A percentile compares a stretch with the other conserved stretches of the same genome.
phyloP scores from a whole-genome alignment of 176 grass and related monocot species.

The Dendrocalamus sinicus region DNA sequence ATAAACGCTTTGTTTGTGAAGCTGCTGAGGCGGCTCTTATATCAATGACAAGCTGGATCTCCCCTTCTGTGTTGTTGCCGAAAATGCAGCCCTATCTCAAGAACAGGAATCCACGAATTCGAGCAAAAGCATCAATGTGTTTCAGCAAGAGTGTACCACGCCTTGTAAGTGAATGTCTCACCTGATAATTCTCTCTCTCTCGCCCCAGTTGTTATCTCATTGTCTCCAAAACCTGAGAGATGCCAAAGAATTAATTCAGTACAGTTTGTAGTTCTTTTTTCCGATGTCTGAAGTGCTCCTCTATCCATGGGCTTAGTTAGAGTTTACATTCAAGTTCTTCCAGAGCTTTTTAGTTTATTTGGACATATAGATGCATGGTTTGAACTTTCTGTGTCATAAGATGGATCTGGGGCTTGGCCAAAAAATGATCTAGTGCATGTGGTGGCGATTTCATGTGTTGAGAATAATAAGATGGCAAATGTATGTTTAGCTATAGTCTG shows the following conservation, averaged over 20 bases:
- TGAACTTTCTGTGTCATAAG: background rate
- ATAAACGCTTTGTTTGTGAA: slow-evolving; percentile 98
- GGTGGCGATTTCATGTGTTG: slow-evolving; percentile 4
- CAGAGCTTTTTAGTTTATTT: slow-evolving; percentile 10
- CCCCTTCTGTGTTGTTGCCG: slow-evolving; percentile 67
- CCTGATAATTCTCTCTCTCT: background rate
- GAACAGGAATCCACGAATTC: slow-evolving; percentile 84
- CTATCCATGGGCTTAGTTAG: background rate
- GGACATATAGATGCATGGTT: background rate
- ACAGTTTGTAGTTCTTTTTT: slow-evolving; percentile 15
- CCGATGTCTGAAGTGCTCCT: background rate
- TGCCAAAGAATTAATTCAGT: background rate
- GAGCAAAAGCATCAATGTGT: slow-evolving; percentile 94
- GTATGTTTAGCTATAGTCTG: slow-evolving; percentile 21
- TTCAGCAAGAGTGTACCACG: slow-evolving; percentile 83
- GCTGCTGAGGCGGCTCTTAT: slow-evolving; percentile 82
- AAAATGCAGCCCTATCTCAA: slow-evolving; percentile 89
- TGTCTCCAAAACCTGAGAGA: slow-evolving; percentile 14
- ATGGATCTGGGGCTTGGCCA: slow-evolving; percentile 7
- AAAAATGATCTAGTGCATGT: background rate
- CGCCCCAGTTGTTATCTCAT: background rate
- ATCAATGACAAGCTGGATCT: slow-evolving; percentile 81
- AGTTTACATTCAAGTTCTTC: background rate
- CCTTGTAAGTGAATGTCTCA: slow-evolving; percentile 71
- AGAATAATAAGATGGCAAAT: slow-evolving; percentile 13